Evolutionary conservation across 2,329 filamentous ascomycete species (phyloP).

Genomic region (Gnomoniopsis smithogilvyi): DNA sequence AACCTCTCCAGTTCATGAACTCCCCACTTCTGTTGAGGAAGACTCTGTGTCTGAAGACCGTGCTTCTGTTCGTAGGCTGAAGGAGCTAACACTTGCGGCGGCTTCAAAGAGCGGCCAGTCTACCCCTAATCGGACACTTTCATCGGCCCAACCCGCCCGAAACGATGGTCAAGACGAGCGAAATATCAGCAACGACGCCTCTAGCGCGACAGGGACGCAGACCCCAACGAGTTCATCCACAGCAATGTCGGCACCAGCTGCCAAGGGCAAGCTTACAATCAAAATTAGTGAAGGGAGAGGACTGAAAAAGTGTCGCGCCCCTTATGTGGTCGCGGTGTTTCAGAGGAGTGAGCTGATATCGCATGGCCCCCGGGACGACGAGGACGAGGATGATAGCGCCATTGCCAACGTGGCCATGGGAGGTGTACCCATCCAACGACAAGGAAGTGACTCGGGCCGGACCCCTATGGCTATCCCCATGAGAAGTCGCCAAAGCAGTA

Average conservation of each 20-base stretch:
- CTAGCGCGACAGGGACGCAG: constrained; percentile 48
- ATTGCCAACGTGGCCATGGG: constrained; percentile 39
- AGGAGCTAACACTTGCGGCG: constrained; percentile 84
- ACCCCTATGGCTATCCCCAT: constrained; percentile 92
- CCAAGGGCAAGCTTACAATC: constrained; percentile 86
- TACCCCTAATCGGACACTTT: constrained; percentile 85
- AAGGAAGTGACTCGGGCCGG: constrained; percentile 76
- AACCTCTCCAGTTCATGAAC: constrained; percentile 46
- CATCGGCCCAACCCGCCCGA: constrained; percentile 54
- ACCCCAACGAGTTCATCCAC: constrained; percentile 47
- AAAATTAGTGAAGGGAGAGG: constrained; percentile 84
- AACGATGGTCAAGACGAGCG: constrained; percentile 39
- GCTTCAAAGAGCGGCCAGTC: constrained; percentile 86
- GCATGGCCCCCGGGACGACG: constrained; percentile 67
- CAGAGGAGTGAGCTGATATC: constrained; percentile 97
- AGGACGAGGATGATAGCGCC: constrained; percentile 52
- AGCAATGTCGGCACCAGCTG: constrained; percentile 59
- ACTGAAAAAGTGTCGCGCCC: constrained; percentile 77
- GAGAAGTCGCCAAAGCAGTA: constrained; percentile 94
- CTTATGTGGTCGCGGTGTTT: constrained; percentile 95
- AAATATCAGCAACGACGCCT: constrained; percentile 36
- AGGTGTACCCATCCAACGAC: constrained; percentile 57
- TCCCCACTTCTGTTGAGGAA: constrained; percentile 33
- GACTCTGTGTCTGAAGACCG: constrained; percentile 46
- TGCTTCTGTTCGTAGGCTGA: constrained; percentile 66